Conservation (phyloP, 139 green algal species). For the Spirogloea muscicola region DNA sequence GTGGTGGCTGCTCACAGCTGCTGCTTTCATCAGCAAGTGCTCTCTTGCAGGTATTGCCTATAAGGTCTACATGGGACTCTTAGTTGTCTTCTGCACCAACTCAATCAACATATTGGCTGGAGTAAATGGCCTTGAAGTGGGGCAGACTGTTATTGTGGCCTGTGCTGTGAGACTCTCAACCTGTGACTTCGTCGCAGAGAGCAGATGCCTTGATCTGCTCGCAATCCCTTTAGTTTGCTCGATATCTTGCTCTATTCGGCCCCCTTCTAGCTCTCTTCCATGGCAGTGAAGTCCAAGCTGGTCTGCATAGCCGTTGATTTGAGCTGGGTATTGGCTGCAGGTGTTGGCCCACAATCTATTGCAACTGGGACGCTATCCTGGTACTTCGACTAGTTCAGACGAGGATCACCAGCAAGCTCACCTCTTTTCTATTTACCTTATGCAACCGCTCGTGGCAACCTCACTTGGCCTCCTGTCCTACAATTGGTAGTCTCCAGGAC, state of each 20-base stretch:
- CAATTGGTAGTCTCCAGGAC: constrained; percentile 61
- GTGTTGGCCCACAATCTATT: constrained; percentile 35
- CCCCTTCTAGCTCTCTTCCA: too few species aligned
- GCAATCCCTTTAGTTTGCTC: too few species aligned
- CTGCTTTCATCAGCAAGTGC: too few species aligned
- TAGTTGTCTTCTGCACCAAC: constrained; percentile 97
- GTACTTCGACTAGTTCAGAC: not conserved
- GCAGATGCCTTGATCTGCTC: too few species aligned
- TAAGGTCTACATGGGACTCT: constrained; percentile 86
- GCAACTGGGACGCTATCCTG: constrained; percentile 9
- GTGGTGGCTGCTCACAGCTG: too few species aligned
- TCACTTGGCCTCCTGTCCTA: constrained; percentile 76
- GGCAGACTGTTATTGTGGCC: constrained; percentile 89
- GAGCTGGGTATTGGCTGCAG: too few species aligned
- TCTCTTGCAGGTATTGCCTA: too few species aligned
- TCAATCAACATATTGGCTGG: constrained; percentile 97
- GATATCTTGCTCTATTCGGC: too few species aligned
- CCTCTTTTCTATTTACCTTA: constrained; percentile 88
- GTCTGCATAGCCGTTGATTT: too few species aligned
- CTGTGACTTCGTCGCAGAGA: too few species aligned
- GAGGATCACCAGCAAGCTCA: constrained; percentile 70
- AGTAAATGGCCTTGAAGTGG: constrained; percentile 93
- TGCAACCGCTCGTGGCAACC: constrained; percentile 76
- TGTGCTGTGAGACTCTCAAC: constrained; percentile 61
- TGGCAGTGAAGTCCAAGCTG: too few species aligned